A percentile compares a stretch with the other conserved stretches of the same genome.
Evolutionary conservation across 495 filamentous ascomycete species (phyloP).

Genomic region (Penicillium alfredii): DNA sequence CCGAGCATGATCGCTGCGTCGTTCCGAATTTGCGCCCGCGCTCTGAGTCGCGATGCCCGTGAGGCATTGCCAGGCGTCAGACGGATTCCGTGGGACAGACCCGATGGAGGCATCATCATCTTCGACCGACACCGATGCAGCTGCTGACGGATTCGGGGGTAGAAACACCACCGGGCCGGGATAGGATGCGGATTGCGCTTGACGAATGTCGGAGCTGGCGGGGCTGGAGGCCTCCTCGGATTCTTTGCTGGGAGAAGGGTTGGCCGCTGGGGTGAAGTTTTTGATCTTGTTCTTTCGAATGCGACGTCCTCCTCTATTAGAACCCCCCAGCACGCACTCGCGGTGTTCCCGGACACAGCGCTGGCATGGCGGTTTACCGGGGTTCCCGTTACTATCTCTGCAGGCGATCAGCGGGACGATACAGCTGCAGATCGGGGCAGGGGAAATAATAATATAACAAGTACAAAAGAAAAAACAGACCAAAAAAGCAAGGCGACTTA

Average conservation of each 20-base stretch:
- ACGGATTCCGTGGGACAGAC: slow-evolving; percentile 41
- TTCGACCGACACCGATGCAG: slow-evolving; percentile 26
- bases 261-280: slow-evolving; percentile 29
- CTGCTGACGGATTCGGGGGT: slow-evolving; percentile 28
- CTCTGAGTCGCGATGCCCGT: slow-evolving; percentile 36
- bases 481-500: slow-evolving; percentile 27
- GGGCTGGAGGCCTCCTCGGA: slow-evolving; percentile 27
- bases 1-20: slow-evolving; percentile 16
- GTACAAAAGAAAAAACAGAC: too few species aligned
- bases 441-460: too few species aligned
- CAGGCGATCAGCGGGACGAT: slow-evolving; percentile 13
- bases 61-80: slow-evolving; percentile 46
- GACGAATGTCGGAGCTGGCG: slow-evolving; percentile 23
- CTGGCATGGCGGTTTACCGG: slow-evolving; percentile 50
- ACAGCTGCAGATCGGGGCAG: slow-evolving; percentile 15
- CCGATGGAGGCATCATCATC: slow-evolving; percentile 40
- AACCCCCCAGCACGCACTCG: slow-evolving; percentile 56
- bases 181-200: slow-evolving; percentile 25
- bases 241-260: slow-evolving; percentile 21
- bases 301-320: slow-evolving; percentile 56
- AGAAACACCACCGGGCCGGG: slow-evolving; percentile 36
- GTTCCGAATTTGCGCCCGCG: slow-evolving; percentile 15
- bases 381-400: slow-evolving; percentile 43
- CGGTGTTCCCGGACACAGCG: slow-evolving; percentile 53
- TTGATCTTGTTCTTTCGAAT: slow-evolving; percentile 49